Evolutionary conservation across 2,329 filamentous ascomycete genomes (phyloP).

Genomic region (Pyrenophora graminea): DNA sequence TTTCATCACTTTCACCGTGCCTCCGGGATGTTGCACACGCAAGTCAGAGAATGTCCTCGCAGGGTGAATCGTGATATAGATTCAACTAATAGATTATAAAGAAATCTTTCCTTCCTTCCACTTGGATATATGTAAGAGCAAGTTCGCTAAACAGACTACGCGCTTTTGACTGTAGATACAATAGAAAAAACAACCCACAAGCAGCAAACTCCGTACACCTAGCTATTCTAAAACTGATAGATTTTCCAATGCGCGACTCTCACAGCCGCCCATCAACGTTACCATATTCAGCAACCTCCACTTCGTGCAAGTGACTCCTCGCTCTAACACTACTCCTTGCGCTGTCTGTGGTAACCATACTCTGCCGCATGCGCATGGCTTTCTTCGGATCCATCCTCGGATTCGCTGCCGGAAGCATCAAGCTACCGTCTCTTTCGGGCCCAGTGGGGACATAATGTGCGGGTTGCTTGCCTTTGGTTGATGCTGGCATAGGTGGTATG

Average conservation of each 20-base stretch:
- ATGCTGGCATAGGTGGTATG: slow-evolving; percentile 2
- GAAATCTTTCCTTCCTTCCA: too few relatives aligned
- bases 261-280: slow-evolving; percentile 22
- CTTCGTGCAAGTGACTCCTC: slow-evolving; percentile 36
- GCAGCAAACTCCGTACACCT: too few relatives aligned
- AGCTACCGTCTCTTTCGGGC: slow-evolving; percentile 14
- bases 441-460: slow-evolving; percentile 24
- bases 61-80: too few relatives aligned
- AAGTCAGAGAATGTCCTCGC: too few relatives aligned
- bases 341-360: slow-evolving; percentile 25
- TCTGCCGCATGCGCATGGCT: slow-evolving; percentile 29
- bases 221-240: too few relatives aligned
- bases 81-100: too few relatives aligned
- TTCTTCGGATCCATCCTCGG: slow-evolving; percentile 23
- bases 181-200: too few relatives aligned
- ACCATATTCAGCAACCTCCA: slow-evolving; percentile 35
- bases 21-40: too few relatives aligned
- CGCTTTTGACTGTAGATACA: too few relatives aligned
- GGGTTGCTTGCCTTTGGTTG: slow-evolving; percentile 25
- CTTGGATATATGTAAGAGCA: too few relatives aligned
- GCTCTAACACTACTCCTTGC: slow-evolving; percentile 33
- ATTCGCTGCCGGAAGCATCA: slow-evolving; percentile 10
- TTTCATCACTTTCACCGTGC: too few relatives aligned
- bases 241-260: background rate
- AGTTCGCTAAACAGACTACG: too few relatives aligned